Evolutionary conservation across 495 filamentous ascomycete genomes (phyloP).

Genomic region (Hypoxylon fragiforme): DNA sequence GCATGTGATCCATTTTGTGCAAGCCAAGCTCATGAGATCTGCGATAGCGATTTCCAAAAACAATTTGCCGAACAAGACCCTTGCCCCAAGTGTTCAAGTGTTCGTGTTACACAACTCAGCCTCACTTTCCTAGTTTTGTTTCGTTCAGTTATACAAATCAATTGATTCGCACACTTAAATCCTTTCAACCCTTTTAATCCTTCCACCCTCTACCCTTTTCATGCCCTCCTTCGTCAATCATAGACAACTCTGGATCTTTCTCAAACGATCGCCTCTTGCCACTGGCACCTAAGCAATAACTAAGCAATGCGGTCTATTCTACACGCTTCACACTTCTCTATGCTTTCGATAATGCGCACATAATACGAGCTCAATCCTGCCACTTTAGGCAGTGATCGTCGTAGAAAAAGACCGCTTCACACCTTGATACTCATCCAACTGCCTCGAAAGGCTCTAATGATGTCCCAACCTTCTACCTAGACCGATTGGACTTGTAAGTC

Average conservation of each 20-base stretch:
- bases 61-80: conserved; percentile 25
- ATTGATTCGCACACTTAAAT: not conserved
- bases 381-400: conserved; percentile 24
- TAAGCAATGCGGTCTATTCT: not conserved
- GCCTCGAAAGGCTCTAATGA: not conserved
- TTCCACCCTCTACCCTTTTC: not conserved
- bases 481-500: conserved; percentile 16
- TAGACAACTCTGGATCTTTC: conserved; percentile 21
- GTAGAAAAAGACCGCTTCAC: not conserved
- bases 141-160: too few relatives aligned
- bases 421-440: conserved; percentile 5
- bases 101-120: conserved; percentile 32
- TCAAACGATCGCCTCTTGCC: conserved; percentile 28
- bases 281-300: conserved; percentile 9
- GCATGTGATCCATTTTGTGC: conserved; percentile 23
- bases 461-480: conserved; percentile 3
- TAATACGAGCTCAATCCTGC: conserved; percentile 17
- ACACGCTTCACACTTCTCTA: not conserved
- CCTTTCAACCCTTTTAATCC: conserved; percentile 17
- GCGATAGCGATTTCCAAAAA: conserved; percentile 19
- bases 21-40: conserved; percentile 20
- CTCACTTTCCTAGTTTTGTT: conserved; percentile 31
- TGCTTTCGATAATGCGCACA: conserved; percentile 21
- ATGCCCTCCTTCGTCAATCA: conserved; percentile 6
- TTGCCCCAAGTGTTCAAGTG: not conserved